Percentiles rank a stretch among this genome's conserved stretches.
Conservation (phyloP, 1,284 basidiomycete genomes). For the Boletus sp. region DNA sequence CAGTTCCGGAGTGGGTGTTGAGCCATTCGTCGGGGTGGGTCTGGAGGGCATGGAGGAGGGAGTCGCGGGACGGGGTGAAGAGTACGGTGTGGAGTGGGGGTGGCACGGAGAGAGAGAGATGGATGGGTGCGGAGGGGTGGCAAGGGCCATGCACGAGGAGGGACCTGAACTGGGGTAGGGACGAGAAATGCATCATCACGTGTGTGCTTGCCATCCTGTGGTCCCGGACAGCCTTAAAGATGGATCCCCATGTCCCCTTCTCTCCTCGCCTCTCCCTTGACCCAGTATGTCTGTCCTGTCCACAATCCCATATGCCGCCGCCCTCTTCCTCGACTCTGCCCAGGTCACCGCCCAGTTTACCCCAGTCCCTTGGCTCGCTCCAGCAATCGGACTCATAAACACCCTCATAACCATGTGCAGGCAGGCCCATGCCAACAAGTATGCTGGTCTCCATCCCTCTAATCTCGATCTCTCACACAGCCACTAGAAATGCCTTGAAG, state of each 20-base stretch:
- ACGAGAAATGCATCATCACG: constrained; percentile 28
- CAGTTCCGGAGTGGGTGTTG: constrained; percentile 41
- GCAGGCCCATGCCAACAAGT: constrained; percentile 47
- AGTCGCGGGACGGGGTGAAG: constrained; percentile 47
- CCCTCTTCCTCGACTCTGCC: constrained; percentile 27
- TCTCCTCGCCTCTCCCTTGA: constrained; percentile 3
- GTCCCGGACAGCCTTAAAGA: constrained; percentile 4
- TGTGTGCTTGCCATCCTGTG: constrained; percentile 23
- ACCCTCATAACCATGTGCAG: constrained; percentile 43
- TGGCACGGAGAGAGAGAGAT: constrained; percentile 49
- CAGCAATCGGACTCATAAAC: constrained; percentile 39
- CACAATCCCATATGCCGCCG: constrained; percentile 10
- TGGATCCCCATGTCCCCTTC: background rate
- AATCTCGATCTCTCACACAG: constrained; percentile 6
- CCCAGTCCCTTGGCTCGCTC: constrained; percentile 46
- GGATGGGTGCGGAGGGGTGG: constrained; percentile 53
- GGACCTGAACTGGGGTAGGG: constrained; percentile 44
- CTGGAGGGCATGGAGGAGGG: constrained; percentile 40
- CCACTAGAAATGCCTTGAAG: constrained; percentile 35
- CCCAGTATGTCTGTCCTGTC: constrained; percentile 23
- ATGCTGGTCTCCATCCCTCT: constrained; percentile 4
- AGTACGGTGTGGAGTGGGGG: constrained; percentile 42
- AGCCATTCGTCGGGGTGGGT: constrained; percentile 58
- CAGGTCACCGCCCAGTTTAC: constrained; percentile 44
- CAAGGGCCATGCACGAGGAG: constrained; percentile 52